A percentile compares a stretch with the other conserved stretches of the same genome.
phyloP scores from a whole-genome alignment of 352 stramenopile species.

The Phytophthora meadii region DNA sequence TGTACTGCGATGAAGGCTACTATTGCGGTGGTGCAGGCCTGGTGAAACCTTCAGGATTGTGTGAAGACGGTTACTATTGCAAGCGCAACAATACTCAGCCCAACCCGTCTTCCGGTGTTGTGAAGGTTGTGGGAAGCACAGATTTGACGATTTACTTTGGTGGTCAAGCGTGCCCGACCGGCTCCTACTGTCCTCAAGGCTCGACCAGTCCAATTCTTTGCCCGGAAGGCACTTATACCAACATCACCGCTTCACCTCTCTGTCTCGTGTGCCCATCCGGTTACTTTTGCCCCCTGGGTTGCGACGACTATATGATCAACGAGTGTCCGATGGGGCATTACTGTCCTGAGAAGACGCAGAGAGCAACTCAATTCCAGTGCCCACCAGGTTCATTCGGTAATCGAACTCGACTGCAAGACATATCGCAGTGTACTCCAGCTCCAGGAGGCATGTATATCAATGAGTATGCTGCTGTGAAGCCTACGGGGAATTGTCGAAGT shows the following conservation, averaged over 20 bases:
- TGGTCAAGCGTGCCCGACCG: conserved; percentile 52
- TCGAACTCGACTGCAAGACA: conserved; percentile 45
- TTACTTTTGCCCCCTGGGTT: conserved; percentile 62
- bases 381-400: conserved; percentile 82
- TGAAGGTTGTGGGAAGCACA: conserved; percentile 15
- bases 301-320: conserved; percentile 46
- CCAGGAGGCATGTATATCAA: conserved; percentile 76
- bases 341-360: conserved; percentile 72
- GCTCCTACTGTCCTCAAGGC: conserved; percentile 59
- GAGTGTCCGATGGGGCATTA: conserved; percentile 85
- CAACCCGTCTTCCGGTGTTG: conserved; percentile 45
- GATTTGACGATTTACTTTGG: conserved; percentile 23
- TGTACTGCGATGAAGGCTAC: conserved; percentile 59
- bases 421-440: conserved; percentile 65
- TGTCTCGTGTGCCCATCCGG: conserved; percentile 49
- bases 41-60: conserved; percentile 46
- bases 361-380: conserved; percentile 70
- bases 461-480: conserved; percentile 50
- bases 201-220: conserved; percentile 42
- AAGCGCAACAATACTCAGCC: conserved; percentile 53
- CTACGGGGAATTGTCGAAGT: conserved; percentile 66
- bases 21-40: conserved; percentile 51
- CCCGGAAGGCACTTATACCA: conserved; percentile 50
- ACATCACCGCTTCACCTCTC: conserved; percentile 29
- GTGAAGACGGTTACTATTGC: conserved; percentile 55